A percentile compares a stretch with the other conserved stretches of the same genome.
Evolutionary conservation across 192 early-diverging fungal species (phyloP).

Genomic region (Oehlia diaphana): DNA sequence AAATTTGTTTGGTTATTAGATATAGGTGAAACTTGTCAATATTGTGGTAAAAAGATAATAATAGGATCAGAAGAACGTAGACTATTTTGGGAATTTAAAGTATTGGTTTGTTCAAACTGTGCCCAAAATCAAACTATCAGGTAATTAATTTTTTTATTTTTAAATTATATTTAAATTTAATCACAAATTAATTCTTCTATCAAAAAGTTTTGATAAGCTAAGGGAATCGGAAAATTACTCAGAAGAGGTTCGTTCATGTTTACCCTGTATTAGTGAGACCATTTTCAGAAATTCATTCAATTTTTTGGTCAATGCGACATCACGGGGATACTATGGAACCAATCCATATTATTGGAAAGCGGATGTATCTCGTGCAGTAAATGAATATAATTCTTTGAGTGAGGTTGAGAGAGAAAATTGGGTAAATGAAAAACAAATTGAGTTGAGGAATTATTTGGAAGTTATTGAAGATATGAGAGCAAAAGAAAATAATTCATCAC

Average conservation of each 20-base stretch:
- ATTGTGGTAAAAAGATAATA: not conserved
- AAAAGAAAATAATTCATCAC: not conserved
- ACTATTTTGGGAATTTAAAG: not conserved
- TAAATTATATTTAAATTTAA: not conserved
- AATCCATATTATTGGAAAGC: not conserved
- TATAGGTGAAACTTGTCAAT: not conserved
- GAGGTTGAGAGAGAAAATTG: not conserved
- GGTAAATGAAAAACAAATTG: not conserved
- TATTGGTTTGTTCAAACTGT: not conserved
- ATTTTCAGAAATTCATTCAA: not conserved
- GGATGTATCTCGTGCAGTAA: not conserved
- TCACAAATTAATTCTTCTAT: not conserved
- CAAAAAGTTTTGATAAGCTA: not conserved
- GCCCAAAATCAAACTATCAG: not conserved
- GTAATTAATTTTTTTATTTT: not conserved
- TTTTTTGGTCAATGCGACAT: not conserved
- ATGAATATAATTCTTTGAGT: not conserved
- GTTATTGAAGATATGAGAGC: not conserved
- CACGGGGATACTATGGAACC: not conserved
- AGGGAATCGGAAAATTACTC: not conserved
- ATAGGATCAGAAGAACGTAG: not conserved
- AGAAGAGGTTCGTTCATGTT: not conserved
- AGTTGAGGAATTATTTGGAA: not conserved
- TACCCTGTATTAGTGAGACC: not conserved
- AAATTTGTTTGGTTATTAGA: not conserved